Evolutionary conservation across 164 flowering plant genomes (phyloP), one percentile per base, ranked within the genome.

Genomic region (Brasenia schreberi): DNA sequence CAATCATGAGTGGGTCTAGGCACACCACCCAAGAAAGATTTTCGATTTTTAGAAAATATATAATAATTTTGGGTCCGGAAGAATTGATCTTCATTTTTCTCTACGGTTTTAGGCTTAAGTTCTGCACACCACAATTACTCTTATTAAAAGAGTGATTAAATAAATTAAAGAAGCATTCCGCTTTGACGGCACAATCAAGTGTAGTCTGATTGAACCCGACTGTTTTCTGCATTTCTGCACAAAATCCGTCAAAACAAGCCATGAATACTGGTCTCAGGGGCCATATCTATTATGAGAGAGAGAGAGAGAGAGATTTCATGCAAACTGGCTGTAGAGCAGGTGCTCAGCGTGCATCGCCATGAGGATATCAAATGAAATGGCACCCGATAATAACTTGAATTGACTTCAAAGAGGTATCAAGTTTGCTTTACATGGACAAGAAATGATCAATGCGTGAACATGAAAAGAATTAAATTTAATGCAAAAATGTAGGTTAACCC

Each of bases 1-100:
- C 72, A 75, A 75, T 72, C 64, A 75, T 72, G 73, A 68, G 71
- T n/a, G 64, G 33, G 73, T 59, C 73, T 67, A 68, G 10, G 64
- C 5, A 56, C 52, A 60, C 6, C 62, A 33, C 43, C 69, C 74
- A 42, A 62, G 59, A 63, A 71, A 67, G 76, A 74, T 74, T 70
- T 67, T 67, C 61, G 18, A 27, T 42, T 60, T 42, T 56, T 61
- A 42, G 10, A 43, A 33, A 33, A 33, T 33, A 33, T 33, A 33
- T 33, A 33, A 33, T 33, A 61, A 18, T 60, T 5, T 62, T 9
- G 56, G 16, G 56, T 14, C 59, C 16, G 62, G 60, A 58, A 18
- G 43, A 62, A 61, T 43, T 6, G 5, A n/a, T 58, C 43, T 42
- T 5, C 43, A n/a, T 18, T 19, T 19, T 66, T n/a, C 16, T 14